These are phyloP conservation scores for Podospora australis DNA, from an alignment of 495 filamentous ascomycete genomes.

Conservation along the genomic window DNA sequence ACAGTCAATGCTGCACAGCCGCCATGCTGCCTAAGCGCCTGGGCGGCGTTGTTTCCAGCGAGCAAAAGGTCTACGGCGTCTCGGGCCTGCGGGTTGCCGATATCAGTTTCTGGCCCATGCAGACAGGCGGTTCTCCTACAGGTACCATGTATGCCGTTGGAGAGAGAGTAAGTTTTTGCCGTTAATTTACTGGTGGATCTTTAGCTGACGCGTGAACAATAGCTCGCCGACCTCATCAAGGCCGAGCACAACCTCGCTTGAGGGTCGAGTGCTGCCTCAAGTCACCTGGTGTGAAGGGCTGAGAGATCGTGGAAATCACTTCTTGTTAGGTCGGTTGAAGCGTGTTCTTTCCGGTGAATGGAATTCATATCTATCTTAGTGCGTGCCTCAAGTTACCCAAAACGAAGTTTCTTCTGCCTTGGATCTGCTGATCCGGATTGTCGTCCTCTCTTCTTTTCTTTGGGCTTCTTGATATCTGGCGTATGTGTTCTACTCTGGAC, in stretches of 20 bases:
- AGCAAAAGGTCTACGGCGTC: slow-evolving; percentile 45
- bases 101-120: slow-evolving; percentile 34
- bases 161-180: too few species aligned
- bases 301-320: too few species aligned
- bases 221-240: slow-evolving; percentile 27
- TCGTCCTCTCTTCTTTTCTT: slow-evolving; percentile 31
- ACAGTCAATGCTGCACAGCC: slow-evolving; percentile 38
- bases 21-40: slow-evolving; percentile 37
- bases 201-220: too few species aligned
- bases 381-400: too few species aligned
- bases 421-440: slow-evolving; percentile 27
- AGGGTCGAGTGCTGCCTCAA: neutral
- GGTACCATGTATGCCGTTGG: slow-evolving; percentile 47
- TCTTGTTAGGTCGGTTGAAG: too few species aligned
- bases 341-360: too few species aligned
- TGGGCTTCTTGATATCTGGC: slow-evolving; percentile 28
- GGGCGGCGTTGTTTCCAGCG: slow-evolving; percentile 42
- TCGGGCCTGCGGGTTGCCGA: slow-evolving; percentile 36
- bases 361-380: too few species aligned
- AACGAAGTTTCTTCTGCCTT: slow-evolving; percentile 40
- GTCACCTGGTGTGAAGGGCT: too few species aligned
- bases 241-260: slow-evolving; percentile 17
- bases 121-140: slow-evolving; percentile 36
- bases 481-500: slow-evolving; percentile 3
- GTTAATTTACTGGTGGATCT: too few species aligned